phyloP scores from a whole-genome alignment of 169 alveolate species.

The Eimeria necatrix region DNA sequence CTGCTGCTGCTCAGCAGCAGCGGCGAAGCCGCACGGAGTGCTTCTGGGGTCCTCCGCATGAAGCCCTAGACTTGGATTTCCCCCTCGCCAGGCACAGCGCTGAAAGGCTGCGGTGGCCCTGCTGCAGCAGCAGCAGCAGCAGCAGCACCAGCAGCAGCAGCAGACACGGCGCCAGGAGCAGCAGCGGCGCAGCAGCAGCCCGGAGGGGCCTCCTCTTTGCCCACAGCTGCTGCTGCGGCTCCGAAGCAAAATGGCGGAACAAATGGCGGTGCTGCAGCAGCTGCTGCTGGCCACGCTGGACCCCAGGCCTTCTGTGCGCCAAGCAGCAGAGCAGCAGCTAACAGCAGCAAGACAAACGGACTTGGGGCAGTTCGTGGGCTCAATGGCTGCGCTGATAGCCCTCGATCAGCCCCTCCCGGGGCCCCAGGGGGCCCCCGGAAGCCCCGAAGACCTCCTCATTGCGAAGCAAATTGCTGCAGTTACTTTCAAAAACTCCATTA shows the following conservation, averaged over 20 bases:
- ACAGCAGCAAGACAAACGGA: constrained; percentile 71
- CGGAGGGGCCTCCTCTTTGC: not conserved
- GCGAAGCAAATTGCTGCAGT: constrained; percentile 82
- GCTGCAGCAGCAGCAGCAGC: constrained; percentile 78
- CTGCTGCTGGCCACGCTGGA: constrained; percentile 80
- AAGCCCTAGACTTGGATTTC: constrained; percentile 22
- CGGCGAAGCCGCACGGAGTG: constrained; percentile 43
- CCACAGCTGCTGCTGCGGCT: constrained; percentile 9
- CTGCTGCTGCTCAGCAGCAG: constrained; percentile 72
- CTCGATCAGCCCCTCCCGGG: constrained; percentile 61
- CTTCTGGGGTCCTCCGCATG: constrained; percentile 60
- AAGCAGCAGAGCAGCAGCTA: constrained; percentile 80
- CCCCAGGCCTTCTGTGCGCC: constrained; percentile 76
- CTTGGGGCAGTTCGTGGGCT: constrained; percentile 75
- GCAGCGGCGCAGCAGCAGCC: not conserved
- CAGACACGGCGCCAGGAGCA: not conserved
- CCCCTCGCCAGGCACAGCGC: constrained; percentile 49
- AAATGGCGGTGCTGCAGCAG: constrained; percentile 81
- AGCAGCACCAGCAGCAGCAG: constrained; percentile 65
- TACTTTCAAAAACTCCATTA: constrained; percentile 82
- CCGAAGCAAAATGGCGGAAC: constrained; percentile 59
- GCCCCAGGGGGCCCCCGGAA: constrained; percentile 72
- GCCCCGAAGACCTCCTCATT: constrained; percentile 69
- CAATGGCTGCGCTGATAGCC: constrained; percentile 78
- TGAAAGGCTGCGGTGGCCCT: constrained; percentile 71